Evolutionary conservation across 495 filamentous ascomycete species (phyloP), one percentile per base, ranked within the genome.

Genomic region (Saxophila tyrrhenica): DNA sequence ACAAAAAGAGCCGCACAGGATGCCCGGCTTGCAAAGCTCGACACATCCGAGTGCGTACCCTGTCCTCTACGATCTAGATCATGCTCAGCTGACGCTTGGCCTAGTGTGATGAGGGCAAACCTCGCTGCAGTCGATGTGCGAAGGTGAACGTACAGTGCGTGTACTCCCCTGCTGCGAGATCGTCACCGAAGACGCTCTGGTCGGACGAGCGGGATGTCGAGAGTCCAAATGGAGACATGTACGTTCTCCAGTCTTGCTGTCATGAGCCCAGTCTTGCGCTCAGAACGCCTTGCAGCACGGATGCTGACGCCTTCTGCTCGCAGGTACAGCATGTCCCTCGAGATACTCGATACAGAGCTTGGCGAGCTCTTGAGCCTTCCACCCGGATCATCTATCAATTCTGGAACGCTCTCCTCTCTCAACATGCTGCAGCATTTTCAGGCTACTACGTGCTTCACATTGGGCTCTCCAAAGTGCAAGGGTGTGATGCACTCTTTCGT

Each of bases 351-450:
- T 5, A 35, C 16, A 8, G 50, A 43, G n/a, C 19, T 39, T 5
- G 29, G 23, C 16, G 29, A 39, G 29, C n/a, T 52, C 15, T 23
- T 44, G 38, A 19, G 11, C n/a, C 41, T 24, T 22, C 38, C 39
- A 16, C 22, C 24, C 10, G 9, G 19, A 2, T 16, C 16, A 16
- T 16, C 50, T 52, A 5, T 10, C 13, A 10, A 9, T 17, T 44
- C 35, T 11, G n/a, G 13, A 19, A 3, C 52, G 8, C 9, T 54
- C 25, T 20, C 25, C 21, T 19, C 29, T 3, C n/a, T 54, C 3
- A 22, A 19, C 19, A 21, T 48, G 15, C 43, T 54, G 2, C 52
- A 54, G n/a, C 52, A 54, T 42, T 54, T 54, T 21, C 52, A 54
- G 23, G 15, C 41, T 15, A 16, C 16, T 21, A 45, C 52, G 2